Percentiles rank a stretch among this genome's conserved stretches.
These are phyloP conservation scores for Globisporangium cederbergense DNA, from an alignment of 352 stramenopile genomes.

Conservation along the genomic window DNA sequence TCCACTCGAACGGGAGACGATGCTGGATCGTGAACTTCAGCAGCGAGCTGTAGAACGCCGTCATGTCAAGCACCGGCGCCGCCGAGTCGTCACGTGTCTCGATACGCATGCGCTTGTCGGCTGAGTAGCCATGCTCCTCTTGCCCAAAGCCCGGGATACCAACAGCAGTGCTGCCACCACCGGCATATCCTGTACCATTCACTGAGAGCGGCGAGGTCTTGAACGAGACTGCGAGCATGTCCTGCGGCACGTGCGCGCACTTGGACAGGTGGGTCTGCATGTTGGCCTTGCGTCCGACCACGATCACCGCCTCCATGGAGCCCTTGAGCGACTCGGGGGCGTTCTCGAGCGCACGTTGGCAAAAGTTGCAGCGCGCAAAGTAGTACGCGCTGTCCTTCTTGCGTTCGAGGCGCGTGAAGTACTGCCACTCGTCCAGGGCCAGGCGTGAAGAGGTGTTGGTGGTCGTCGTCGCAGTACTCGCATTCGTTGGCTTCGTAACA, in stretches of 20 bases:
- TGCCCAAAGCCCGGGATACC: conserved; percentile 5
- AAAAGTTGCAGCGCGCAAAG: conserved; percentile 79
- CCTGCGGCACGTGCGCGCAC: conserved; percentile 66
- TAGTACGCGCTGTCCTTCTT: conserved; percentile 76
- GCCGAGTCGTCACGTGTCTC: background rate
- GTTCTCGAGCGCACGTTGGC: conserved; percentile 56
- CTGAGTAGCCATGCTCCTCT: conserved; percentile 10
- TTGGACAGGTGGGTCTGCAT: conserved; percentile 84
- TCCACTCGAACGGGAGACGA: conserved; percentile 60
- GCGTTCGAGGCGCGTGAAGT: conserved; percentile 71
- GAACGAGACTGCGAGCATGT: conserved; percentile 20
- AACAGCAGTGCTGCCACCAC: conserved; percentile 4
- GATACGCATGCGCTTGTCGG: conserved; percentile 22
- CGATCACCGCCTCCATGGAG: conserved; percentile 49
- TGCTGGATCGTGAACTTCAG: conserved; percentile 65
- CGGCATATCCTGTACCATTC: conserved; percentile 7
- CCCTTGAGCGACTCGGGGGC: conserved; percentile 43
- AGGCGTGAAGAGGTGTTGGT: conserved; percentile 28
- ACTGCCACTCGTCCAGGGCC: conserved; percentile 73
- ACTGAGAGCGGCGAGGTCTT: conserved; percentile 17
- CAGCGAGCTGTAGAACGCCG: conserved; percentile 30
- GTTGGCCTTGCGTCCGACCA: conserved; percentile 77
- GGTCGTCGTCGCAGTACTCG: background rate
- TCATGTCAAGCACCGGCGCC: conserved; percentile 9
- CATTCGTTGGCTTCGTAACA: background rate